Conservation (phyloP, 768 basidiomycete species). For the Amanita rubescens region DNA sequence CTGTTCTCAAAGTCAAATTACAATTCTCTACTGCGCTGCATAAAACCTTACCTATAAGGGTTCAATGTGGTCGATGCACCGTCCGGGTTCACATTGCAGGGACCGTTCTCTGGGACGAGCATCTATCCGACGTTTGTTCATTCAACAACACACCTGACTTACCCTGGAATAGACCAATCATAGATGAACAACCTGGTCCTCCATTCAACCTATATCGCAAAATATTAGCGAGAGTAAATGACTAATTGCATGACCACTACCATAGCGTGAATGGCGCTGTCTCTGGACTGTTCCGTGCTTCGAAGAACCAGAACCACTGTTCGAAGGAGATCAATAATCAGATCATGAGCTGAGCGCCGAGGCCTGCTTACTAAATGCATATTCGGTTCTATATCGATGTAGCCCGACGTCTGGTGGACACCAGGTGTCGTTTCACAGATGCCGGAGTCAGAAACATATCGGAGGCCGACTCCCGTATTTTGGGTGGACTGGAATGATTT, state of each 20-base stretch:
- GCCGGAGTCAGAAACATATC: slow-evolving; percentile 50
- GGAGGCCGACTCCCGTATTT: slow-evolving; percentile 25
- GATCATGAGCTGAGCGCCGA: neutral
- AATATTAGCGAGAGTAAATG: neutral
- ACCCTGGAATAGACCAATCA: slow-evolving; percentile 55
- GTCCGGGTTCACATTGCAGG: slow-evolving; percentile 52
- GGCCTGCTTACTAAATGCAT: slow-evolving; percentile 44
- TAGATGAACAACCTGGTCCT: slow-evolving; percentile 55
- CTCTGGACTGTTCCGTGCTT: slow-evolving; percentile 49
- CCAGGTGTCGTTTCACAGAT: slow-evolving; percentile 61
- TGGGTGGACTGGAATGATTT: slow-evolving; percentile 15
- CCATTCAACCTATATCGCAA: slow-evolving; percentile 41
- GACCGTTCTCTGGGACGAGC: slow-evolving; percentile 45
- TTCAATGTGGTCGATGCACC: slow-evolving; percentile 45
- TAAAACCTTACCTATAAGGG: slow-evolving; percentile 41
- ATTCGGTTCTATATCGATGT: slow-evolving; percentile 47
- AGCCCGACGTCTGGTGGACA: slow-evolving; percentile 54
- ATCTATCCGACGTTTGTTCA: neutral
- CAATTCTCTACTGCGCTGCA: neutral
- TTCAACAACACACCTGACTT: too few relatives aligned
- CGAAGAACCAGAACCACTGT: slow-evolving; percentile 75
- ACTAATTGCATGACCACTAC: slow-evolving; percentile 20
- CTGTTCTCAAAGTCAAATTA: slow-evolving; percentile 20
- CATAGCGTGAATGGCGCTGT: slow-evolving; percentile 63
- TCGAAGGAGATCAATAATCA: neutral